A percentile compares a stretch with the other conserved stretches of the same genome.
phyloP scores from a whole-genome alignment of 331 rosid genomes.

The Acacia pycnantha region DNA sequence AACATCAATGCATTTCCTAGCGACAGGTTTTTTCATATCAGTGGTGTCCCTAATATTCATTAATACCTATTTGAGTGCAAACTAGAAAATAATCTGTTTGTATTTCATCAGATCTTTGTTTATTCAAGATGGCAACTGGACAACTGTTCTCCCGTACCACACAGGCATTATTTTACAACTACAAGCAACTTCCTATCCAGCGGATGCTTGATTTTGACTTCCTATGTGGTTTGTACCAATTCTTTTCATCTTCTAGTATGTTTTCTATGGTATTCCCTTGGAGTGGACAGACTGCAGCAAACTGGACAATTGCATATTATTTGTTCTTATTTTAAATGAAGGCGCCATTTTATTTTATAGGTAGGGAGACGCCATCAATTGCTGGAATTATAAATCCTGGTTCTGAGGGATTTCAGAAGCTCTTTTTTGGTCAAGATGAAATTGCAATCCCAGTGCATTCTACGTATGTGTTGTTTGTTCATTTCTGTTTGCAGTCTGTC shows the following conservation, averaged over 20 bases:
- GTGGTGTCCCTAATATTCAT: not conserved
- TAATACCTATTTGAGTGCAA: slow-evolving; percentile 11
- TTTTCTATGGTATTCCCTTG: slow-evolving; percentile 4
- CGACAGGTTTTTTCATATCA: not conserved
- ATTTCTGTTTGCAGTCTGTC: slow-evolving; percentile 9
- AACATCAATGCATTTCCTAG: not conserved
- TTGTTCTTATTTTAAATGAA: slow-evolving; percentile 24
- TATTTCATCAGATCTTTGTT: slow-evolving; percentile 45
- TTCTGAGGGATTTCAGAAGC: slow-evolving; percentile 97
- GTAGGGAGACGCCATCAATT: slow-evolving; percentile 97
- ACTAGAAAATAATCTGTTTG: slow-evolving; percentile 16
- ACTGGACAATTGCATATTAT: not conserved
- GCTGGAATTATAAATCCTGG: slow-evolving; percentile 99
- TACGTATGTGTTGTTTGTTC: slow-evolving; percentile 45
- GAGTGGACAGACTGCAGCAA: not conserved
- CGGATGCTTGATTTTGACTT: slow-evolving; percentile 99
- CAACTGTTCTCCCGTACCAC: slow-evolving; percentile 92
- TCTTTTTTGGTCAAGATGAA: slow-evolving; percentile 96
- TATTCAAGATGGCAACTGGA: slow-evolving; percentile 83
- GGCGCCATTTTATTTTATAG: slow-evolving; percentile 41
- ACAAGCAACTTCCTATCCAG: slow-evolving; percentile 97
- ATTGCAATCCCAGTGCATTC: slow-evolving; percentile 98
- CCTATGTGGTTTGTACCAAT: slow-evolving; percentile 75
- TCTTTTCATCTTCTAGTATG: slow-evolving; percentile 16
- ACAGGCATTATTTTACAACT: slow-evolving; percentile 93